Base-by-base conservation (phyloP, 2,329 filamentous ascomycete genomes). In the Talaromyces islandicus region DNA sequence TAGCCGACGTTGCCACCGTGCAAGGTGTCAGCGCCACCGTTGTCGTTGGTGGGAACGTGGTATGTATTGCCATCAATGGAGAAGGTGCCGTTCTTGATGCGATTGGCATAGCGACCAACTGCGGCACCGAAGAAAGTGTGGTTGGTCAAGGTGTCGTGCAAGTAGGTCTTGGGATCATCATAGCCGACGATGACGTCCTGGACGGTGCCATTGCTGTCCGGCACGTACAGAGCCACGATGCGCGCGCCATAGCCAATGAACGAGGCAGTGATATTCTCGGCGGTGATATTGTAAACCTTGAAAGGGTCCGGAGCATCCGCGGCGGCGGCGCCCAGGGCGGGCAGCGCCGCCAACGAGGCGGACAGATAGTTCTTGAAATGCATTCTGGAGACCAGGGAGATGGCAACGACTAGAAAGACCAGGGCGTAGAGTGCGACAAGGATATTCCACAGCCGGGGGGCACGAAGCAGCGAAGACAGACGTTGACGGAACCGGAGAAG, bases 51-150 rank as follows among this genome's bases (percentile, higher is more conserved):
- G 0, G 79, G 75, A 32, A 82, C 76, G 29, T 83, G 71, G 62
- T 79, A 83, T 3, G 70, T 74, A 19, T 72, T 65, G 21, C 75
- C 77, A 57, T 81, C 77, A 60, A 84, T 72, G 24, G 74, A 73
- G 69, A 84, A 84, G 3, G 81, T 83, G 56, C 80, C 80, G 61
- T 84, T 84, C 73, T 79, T 82, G 70, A 83, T 83, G 43, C 81
- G 78, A 66, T 83, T 83, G 60, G 80, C 81, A 70, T 83, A 83
- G 54, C 80, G 77, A 59, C 81, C 81, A 14, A 81, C 78, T 6
- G 79, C 69, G 2, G 79, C 69, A 19, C 78, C 79, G 62, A 79
- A 80, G 69, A 71, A 80, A 54, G 77, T 81, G 65, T 80, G 77
- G 54, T 77, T 77, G 32, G 77, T 80, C 62, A 76, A 66, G 9